Percentiles rank a stretch among this genome's conserved stretches.
Evolutionary conservation across 2,329 filamentous ascomycete species (phyloP).

Genomic region (Alternaria solani): DNA sequence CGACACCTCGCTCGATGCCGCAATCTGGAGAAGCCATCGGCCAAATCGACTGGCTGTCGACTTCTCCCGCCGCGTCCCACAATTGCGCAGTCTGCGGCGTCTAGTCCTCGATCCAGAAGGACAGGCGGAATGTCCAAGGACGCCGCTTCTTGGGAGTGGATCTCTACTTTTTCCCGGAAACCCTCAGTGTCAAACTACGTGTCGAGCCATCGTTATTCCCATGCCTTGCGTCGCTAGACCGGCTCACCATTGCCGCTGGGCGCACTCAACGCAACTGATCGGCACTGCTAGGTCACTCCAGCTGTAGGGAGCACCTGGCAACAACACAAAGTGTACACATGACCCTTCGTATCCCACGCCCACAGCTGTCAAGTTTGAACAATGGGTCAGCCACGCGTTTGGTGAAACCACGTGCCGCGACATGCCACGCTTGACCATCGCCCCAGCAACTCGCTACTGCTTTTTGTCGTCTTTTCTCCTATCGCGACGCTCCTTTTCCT

Average conservation of each 20-base stretch:
- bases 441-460: slow-evolving; percentile 3
- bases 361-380: not conserved
- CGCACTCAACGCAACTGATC: slow-evolving; percentile 8
- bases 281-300: slow-evolving; percentile 5
- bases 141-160: not conserved
- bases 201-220: slow-evolving; percentile 2
- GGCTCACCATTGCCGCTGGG: slow-evolving; percentile 10
- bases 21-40: slow-evolving; percentile 6
- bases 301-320: slow-evolving; percentile 5
- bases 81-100: slow-evolving; percentile 2
- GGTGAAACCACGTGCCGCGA: slow-evolving; percentile 8
- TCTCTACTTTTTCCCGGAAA: slow-evolving; percentile 6
- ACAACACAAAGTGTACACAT: not conserved
- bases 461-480: slow-evolving; percentile 3
- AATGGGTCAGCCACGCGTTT: slow-evolving; percentile 8
- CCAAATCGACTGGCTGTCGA: slow-evolving; percentile 1
- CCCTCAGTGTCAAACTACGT: slow-evolving; percentile 1
- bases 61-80: not conserved
- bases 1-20: not conserved
- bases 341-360: slow-evolving; percentile 12
- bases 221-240: not conserved
- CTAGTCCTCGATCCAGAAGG: slow-evolving; percentile 9
- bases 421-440: not conserved
- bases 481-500: slow-evolving; percentile 5
- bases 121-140: slow-evolving; percentile 4